Evolutionary conservation across 306 rosid genomes (phyloP), one percentile per base, ranked within the genome.

Genomic region (Rosa multiflora): DNA sequence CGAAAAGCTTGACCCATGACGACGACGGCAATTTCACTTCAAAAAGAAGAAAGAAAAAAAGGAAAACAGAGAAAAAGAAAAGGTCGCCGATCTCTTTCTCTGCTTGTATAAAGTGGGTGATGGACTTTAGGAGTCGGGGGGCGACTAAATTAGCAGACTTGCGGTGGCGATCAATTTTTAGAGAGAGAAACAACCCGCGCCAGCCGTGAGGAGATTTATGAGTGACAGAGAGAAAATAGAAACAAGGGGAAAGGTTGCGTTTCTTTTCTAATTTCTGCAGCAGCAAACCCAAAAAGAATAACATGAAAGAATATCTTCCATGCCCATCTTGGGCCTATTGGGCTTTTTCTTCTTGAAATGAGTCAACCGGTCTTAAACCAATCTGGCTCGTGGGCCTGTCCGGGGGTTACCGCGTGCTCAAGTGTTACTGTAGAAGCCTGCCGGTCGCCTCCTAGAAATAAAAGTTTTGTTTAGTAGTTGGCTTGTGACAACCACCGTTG

Each of bases 1-100:
- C 92, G 90, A 66, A 88, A 88, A 48, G 87, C 87, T 79, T 88
- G 92, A 82, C 92, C 92, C 92, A 88, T 88, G 55, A 44, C 55
- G 55, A 15, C 42, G 48, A 44, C 17, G 15, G 5, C 15, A 49
- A 46, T 21, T 32, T 40, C 47, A 59, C 46, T 17, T 35, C n/a
- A 9, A 21, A 0, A 42, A 73, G n/a, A 26, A 64, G 6, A 43
- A 18, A 26, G 0, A 26, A 37, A 29, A 63, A 32, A 48, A 26
- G 29, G 29, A 15, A 9, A 0, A 15, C 5, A 59, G 18, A 56
- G 39, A 42, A 58, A 8, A 73, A 5, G 9, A 17, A 26, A 17
- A 75, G 20, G 12, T 35, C 44, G 21, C 42, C 48, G 68, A 69
- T 47, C 75, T 70, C 59, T 44, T n/a, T n/a, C 55, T 37, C 43